Evolutionary conservation across 441 rosid genomes (phyloP).

Genomic region (Eutrema salsugineum): DNA sequence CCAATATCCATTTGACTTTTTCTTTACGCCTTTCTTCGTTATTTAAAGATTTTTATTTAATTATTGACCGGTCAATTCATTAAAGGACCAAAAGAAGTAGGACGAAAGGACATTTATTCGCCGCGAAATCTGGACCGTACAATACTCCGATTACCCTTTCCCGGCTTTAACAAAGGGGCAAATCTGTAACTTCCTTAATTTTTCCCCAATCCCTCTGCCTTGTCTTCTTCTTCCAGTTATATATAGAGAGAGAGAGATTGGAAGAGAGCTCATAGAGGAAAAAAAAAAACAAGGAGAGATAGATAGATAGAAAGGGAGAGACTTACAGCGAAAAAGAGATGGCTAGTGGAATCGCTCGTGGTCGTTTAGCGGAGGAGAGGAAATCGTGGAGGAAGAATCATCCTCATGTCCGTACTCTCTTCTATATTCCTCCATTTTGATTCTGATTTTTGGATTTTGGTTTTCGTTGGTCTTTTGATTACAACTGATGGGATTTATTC

Average conservation of each 20-base stretch:
- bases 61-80: slow-evolving; percentile 26
- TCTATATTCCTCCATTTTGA: neutral
- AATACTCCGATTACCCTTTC: slow-evolving; percentile 19
- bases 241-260: slow-evolving; percentile 10
- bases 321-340: slow-evolving; percentile 24
- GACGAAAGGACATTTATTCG: slow-evolving; percentile 36
- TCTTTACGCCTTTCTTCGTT: neutral
- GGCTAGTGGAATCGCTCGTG: slow-evolving; percentile 96
- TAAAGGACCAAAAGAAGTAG: slow-evolving; percentile 26
- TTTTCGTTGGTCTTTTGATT: neutral
- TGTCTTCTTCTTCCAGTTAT: slow-evolving; percentile 24
- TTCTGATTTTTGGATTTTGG: neutral
- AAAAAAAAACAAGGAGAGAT: neutral
- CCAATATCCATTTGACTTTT: slow-evolving; percentile 29
- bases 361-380: slow-evolving; percentile 90
- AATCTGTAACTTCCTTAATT: neutral
- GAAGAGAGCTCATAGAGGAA: neutral
- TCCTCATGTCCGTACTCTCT: slow-evolving; percentile 66
- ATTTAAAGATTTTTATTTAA: neutral
- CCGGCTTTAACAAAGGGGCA: neutral
- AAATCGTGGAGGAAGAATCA: slow-evolving; percentile 97
- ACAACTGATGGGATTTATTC: neutral
- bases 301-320: neutral
- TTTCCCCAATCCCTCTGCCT: slow-evolving; percentile 12
- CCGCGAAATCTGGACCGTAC: slow-evolving; percentile 34